These are phyloP conservation scores for Orychophragmus violaceus DNA, from an alignment of 345 rosid species.

Conservation along the genomic window DNA sequence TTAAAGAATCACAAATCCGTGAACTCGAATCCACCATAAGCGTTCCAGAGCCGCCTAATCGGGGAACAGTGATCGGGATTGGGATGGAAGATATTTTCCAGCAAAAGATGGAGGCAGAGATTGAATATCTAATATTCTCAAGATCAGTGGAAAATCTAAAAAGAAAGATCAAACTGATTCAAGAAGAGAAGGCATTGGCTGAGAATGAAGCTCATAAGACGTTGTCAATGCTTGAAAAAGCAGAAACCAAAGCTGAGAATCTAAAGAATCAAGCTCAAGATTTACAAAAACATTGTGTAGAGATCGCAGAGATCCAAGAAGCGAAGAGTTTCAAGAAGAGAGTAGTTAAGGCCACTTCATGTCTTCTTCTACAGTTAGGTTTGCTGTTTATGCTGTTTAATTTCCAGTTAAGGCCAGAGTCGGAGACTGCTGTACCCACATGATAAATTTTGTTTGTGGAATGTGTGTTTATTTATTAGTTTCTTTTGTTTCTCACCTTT, in stretches of 20 bases:
- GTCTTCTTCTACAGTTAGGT: constrained; percentile 51
- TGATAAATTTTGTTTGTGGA: constrained; percentile 25
- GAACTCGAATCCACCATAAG: constrained; percentile 46
- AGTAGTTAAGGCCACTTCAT: constrained; percentile 38
- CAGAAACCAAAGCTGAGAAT: constrained; percentile 42
- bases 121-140: constrained; percentile 50
- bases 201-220: constrained; percentile 38
- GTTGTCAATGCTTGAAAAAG: constrained; percentile 39
- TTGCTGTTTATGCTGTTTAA: constrained; percentile 45
- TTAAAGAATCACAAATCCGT: constrained; percentile 46
- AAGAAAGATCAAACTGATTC: constrained; percentile 26
- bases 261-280: constrained; percentile 49
- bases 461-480: background rate
- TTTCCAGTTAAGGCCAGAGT: constrained; percentile 36
- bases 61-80: constrained; percentile 44
- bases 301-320: constrained; percentile 41
- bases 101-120: constrained; percentile 77
- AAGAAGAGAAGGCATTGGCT: constrained; percentile 41
- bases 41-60: constrained; percentile 20
- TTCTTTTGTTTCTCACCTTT: background rate
- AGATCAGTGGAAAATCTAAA: constrained; percentile 40
- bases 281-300: constrained; percentile 42
- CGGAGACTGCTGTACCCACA: constrained; percentile 50
- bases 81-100: constrained; percentile 50
- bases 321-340: constrained; percentile 45